Evolutionary conservation across 108 stramenopile genomes (phyloP).

Genomic region (Licmophora abbreviata): DNA sequence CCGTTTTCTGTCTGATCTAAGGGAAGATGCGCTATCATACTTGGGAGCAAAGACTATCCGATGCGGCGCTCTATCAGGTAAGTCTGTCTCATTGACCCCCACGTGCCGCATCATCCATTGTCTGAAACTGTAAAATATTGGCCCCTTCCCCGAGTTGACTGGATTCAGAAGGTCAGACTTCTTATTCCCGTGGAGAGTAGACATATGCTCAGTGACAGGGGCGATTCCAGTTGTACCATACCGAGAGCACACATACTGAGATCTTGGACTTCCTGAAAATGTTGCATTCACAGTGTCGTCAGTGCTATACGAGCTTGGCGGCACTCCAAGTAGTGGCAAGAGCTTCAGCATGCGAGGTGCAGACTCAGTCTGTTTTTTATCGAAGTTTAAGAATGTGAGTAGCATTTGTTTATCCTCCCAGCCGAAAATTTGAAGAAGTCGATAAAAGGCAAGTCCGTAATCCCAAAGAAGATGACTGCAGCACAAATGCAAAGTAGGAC

Average conservation of each 20-base stretch:
- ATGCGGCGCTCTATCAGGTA: no score
- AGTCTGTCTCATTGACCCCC: no score
- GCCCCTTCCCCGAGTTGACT: slow-evolving; percentile 44
- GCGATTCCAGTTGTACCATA: slow-evolving; percentile 46
- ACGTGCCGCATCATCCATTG: slow-evolving; percentile 44
- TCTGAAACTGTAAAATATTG: slow-evolving; percentile 38
- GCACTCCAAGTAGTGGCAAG: slow-evolving; percentile 38
- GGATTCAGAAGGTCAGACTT: slow-evolving; percentile 31
- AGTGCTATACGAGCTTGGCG: slow-evolving; percentile 12
- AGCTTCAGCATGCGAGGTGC: slow-evolving; percentile 29
- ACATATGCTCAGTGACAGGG: slow-evolving; percentile 43
- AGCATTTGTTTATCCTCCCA: slow-evolving; percentile 1
- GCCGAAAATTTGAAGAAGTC: slow-evolving; percentile 28
- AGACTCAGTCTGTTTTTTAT: slow-evolving; percentile 12
- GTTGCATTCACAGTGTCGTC: no score
- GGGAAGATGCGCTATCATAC: no score
- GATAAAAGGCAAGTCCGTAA: slow-evolving; percentile 40
- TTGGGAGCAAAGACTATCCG: no score
- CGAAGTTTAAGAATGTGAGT: background rate
- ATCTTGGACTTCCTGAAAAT: no score
- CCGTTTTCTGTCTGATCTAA: no score
- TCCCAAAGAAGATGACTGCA: slow-evolving; percentile 57
- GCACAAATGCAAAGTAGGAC: no score
- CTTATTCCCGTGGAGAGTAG: slow-evolving; percentile 48
- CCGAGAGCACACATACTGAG: slow-evolving; percentile 35